phyloP scores from a whole-genome alignment of 1,284 basidiomycete genomes.

The Sporisorium exsertum region DNA sequence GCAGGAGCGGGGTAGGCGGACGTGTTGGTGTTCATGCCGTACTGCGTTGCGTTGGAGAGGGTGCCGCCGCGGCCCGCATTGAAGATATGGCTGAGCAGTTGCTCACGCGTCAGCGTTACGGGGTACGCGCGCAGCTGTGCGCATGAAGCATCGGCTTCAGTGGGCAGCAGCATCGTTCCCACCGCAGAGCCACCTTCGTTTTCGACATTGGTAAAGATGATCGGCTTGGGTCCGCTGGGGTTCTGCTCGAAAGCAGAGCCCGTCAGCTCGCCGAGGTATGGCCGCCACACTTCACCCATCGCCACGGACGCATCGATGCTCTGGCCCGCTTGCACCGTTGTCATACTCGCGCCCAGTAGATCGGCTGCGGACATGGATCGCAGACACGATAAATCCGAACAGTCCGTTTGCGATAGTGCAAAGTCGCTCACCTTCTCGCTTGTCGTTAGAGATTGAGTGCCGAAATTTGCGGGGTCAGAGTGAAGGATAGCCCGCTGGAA shows the following conservation, averaged over 20 bases:
- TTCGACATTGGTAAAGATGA: conserved; percentile 53
- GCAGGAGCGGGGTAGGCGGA: conserved; percentile 13
- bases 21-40: conserved; percentile 17
- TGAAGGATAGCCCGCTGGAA: conserved; percentile 61
- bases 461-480: conserved; percentile 54
- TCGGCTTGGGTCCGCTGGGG: conserved; percentile 17
- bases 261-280: conserved; percentile 40
- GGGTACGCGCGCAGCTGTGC: conserved; percentile 24
- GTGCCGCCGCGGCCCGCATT: conserved; percentile 27
- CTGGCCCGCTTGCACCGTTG: conserved; percentile 18
- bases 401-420: conserved; percentile 36
- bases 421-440: conserved; percentile 36
- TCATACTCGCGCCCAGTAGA: conserved; percentile 30
- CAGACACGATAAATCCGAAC: conserved; percentile 47
- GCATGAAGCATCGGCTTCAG: conserved; percentile 1
- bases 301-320: conserved; percentile 29
- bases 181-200: conserved; percentile 54
- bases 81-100: conserved; percentile 45
- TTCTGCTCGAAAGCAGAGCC: conserved; percentile 25
- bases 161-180: conserved; percentile 24
- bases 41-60: conserved; percentile 6
- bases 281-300: conserved; percentile 48
- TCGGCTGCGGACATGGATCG: conserved; percentile 27
- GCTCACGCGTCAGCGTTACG: conserved; percentile 10
- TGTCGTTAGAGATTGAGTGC: conserved; percentile 27